These are phyloP conservation scores for Madurella fahalii DNA, from an alignment of 2,329 filamentous ascomycete species.

Conservation along the genomic window DNA sequence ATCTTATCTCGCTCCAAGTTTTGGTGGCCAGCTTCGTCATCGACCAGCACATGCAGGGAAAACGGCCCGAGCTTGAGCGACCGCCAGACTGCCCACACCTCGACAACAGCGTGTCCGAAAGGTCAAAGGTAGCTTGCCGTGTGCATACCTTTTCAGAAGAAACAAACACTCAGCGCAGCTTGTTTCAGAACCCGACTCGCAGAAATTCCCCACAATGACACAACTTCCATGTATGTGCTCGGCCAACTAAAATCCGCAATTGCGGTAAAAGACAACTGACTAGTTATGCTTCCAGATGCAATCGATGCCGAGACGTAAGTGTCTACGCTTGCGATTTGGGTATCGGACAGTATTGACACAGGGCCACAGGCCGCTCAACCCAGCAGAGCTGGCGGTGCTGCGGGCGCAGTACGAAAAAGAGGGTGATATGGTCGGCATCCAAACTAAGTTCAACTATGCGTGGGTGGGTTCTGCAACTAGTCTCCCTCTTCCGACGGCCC, in stretches of 20 bases:
- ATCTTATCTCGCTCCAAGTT: constrained; percentile 26
- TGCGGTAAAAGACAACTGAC: constrained; percentile 19
- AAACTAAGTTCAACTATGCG: constrained; percentile 99
- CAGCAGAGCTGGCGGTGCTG: constrained; percentile 86
- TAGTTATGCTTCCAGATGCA: constrained; percentile 61
- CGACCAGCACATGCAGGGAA: constrained; percentile 21
- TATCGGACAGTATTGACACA: not conserved
- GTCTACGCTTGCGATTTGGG: not conserved
- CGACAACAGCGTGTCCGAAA: not conserved
- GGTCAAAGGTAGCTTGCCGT: not conserved
- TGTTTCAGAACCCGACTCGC: not conserved
- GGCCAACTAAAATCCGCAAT: constrained; percentile 9
- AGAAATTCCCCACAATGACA: constrained; percentile 21
- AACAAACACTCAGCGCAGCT: not conserved
- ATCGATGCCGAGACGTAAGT: constrained; percentile 91
- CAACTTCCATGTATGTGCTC: constrained; percentile 28
- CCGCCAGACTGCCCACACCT: not conserved
- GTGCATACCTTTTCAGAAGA: not conserved
- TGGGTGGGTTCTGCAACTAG: constrained; percentile 61
- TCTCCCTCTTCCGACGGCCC: not conserved
- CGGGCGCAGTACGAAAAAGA: constrained; percentile 96
- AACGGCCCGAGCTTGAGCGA: constrained; percentile 22
- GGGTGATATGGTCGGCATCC: constrained; percentile 91
- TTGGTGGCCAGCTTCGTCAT: constrained; percentile 22
- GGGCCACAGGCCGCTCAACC: constrained; percentile 63